A percentile compares a stretch with the other conserved stretches of the same genome.
phyloP scores from a whole-genome alignment of 257 asterid genomes.

The Rehmannia glutinosa region DNA sequence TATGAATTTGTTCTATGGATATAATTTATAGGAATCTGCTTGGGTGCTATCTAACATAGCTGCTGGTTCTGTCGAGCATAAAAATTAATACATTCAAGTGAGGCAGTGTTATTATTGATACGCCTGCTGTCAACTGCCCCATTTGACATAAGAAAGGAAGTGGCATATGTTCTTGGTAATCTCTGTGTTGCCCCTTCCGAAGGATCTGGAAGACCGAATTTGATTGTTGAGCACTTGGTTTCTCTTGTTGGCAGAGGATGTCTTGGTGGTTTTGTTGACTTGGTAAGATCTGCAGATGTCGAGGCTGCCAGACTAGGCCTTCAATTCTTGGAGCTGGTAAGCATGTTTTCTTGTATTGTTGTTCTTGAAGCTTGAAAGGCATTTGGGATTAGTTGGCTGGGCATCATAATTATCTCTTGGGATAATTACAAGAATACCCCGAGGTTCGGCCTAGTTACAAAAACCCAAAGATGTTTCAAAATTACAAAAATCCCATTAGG shows the following conservation, averaged over 20 bases:
- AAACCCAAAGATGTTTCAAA: too few relatives aligned
- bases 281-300: slow-evolving; percentile 79
- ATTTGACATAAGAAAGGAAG: slow-evolving; percentile 91
- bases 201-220: slow-evolving; percentile 60
- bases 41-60: slow-evolving; percentile 94
- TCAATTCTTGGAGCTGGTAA: slow-evolving; percentile 94
- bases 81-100: slow-evolving; percentile 70
- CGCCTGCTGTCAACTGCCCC: slow-evolving; percentile 67
- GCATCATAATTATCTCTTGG: too few relatives aligned
- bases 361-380: too few relatives aligned
- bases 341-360: slow-evolving; percentile 13
- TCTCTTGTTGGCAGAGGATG: slow-evolving; percentile 76
- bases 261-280: slow-evolving; percentile 67
- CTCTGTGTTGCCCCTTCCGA: slow-evolving; percentile 74
- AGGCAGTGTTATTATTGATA: slow-evolving; percentile 55
- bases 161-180: slow-evolving; percentile 84
- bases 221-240: slow-evolving; percentile 81
- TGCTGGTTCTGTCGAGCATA: slow-evolving; percentile 82
- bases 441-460: too few relatives aligned
- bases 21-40: slow-evolving; percentile 70
- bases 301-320: slow-evolving; percentile 95
- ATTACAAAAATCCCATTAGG: too few relatives aligned
- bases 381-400: too few relatives aligned
- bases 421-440: too few relatives aligned
- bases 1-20: background rate